Evolutionary conservation across 306 rosid genomes (phyloP).

Genomic region (Vigna hirtella): DNA sequence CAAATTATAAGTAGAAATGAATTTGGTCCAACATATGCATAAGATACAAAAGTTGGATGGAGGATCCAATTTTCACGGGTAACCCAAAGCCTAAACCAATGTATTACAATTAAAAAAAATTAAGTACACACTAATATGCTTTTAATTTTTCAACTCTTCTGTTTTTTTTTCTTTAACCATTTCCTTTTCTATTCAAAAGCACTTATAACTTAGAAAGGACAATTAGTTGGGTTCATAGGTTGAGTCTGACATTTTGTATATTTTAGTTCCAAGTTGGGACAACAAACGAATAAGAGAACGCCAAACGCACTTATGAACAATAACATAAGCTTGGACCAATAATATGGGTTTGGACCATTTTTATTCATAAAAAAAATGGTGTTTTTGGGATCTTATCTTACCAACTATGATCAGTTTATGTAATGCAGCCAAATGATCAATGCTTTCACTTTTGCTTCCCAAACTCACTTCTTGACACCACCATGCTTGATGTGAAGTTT

Average conservation of each 20-base stretch:
- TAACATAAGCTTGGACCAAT: background rate
- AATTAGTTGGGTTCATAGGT: background rate
- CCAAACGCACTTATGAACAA: background rate
- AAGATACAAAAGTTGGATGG: too few relatives aligned
- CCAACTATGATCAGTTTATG: background rate
- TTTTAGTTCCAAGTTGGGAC: background rate
- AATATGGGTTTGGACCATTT: background rate
- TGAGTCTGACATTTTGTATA: background rate
- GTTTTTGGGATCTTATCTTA: background rate
- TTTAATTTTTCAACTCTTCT: too few relatives aligned
- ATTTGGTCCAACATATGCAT: too few relatives aligned
- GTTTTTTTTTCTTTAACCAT: too few relatives aligned
- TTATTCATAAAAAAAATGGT: background rate
- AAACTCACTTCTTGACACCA: background rate
- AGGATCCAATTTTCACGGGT: too few relatives aligned
- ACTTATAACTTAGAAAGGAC: background rate
- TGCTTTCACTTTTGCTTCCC: slow-evolving; percentile 29
- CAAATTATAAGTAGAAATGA: too few relatives aligned
- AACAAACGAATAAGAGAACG: background rate
- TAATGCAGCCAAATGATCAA: slow-evolving; percentile 22
- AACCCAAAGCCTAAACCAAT: too few relatives aligned
- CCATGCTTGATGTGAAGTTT: slow-evolving; percentile 34
- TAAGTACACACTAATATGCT: too few relatives aligned
- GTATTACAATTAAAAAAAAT: too few relatives aligned
- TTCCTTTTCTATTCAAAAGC: too few relatives aligned